Base-by-base conservation (phyloP, 2,329 filamentous ascomycete species). In the Fusarium succisae region DNA sequence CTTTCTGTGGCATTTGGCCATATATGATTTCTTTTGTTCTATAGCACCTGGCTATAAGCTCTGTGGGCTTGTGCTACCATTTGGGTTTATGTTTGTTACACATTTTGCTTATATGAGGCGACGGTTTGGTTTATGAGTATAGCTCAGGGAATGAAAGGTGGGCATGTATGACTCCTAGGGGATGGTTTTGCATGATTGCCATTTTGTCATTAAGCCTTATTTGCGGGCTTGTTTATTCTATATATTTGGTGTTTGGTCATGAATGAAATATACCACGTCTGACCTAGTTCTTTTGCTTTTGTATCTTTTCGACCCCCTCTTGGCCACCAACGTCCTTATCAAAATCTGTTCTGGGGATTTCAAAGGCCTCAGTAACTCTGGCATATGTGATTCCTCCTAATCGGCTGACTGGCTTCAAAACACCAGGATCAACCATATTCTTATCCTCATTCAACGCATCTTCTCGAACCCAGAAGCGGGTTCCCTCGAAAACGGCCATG, bases 381-480 rank as follows among this genome's bases (percentile, higher is more conserved):
- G 88, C 92, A 80, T 98, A 98, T 1, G 92, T 92, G 77, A 98
- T 97, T 4, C 96, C 96, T 32, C 96, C 96, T 30, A 98, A 79
- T 43, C 96, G 89, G 73, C 90, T 90, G 22, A 98, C 87, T 0
- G 96, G 94, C 70, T 90, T 90, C 63, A 98, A 83, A 14, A 97
- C 87, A 84, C 91, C 88, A 17, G 94, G 90, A 81, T 97, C 93
- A 65, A 98, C 86, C 47, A 94, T 77, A 74, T 91, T 94, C 79
- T 86, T 88, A 14, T 94, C 91, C 79, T 93, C 90, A 77, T 97
- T 94, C 69, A 98, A 85, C 6, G 95, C 95, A 83, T 98, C 96
- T 80, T 97, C 94, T 60, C 95, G 85, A 5, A 91, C 94, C 94
- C 95, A 98, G 80, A 98, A 98, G 35, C 92, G 87, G 39, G 93